Conservation (phyloP, 164 flowering plant genomes). For the Magnolia officinalis region DNA sequence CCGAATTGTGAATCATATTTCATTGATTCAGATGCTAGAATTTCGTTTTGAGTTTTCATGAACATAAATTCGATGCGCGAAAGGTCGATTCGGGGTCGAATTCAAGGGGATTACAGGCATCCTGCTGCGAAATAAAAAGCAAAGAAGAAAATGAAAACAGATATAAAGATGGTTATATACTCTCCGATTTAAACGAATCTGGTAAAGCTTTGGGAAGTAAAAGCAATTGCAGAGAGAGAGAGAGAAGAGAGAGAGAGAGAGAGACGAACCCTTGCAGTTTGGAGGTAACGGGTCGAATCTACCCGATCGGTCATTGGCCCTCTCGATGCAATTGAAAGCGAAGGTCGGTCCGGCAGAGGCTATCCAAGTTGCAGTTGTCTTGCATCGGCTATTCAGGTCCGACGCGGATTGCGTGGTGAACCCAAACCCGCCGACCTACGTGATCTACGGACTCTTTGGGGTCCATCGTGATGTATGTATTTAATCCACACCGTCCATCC, state of each 20-base stretch:
- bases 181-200: slow-evolving; percentile 17
- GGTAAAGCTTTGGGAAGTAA: slow-evolving; percentile 10
- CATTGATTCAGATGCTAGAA: neutral
- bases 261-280: no score
- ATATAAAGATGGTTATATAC: slow-evolving; percentile 1
- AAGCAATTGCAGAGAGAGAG: slow-evolving; percentile 4
- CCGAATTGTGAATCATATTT: neutral
- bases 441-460: no score
- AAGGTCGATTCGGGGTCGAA: neutral
- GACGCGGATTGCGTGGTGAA: no score
- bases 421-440: no score
- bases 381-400: no score
- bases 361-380: no score
- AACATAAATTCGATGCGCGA: neutral
- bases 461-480: no score
- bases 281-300: no score
- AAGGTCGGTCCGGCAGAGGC: no score
- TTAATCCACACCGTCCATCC: no score
- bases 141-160: neutral
- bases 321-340: no score
- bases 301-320: no score
- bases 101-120: neutral
- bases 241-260: neutral
- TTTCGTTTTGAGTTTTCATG: neutral
- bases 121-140: neutral